Percentiles rank a stretch among this genome's conserved stretches.
These are phyloP conservation scores for Chimonanthus salicifolius DNA, from an alignment of 164 flowering plant genomes.

Conservation along the genomic window DNA sequence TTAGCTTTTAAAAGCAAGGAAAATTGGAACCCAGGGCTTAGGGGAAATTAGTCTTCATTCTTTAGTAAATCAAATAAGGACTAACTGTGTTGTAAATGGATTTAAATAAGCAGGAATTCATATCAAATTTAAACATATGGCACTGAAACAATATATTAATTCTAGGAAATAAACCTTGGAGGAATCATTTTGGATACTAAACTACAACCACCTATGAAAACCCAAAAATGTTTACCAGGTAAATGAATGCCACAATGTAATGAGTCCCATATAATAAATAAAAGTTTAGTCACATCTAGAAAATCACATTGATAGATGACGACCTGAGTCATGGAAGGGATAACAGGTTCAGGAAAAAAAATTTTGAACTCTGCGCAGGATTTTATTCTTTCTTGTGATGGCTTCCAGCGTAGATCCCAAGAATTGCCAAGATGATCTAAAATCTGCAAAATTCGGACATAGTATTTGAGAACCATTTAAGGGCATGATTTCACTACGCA, in stretches of 20 bases:
- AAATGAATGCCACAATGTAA: not conserved
- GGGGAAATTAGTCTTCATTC: too few species aligned
- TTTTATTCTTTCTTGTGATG: constrained; percentile 23
- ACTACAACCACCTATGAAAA: not conserved
- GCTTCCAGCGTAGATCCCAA: constrained; percentile 80
- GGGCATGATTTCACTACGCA: not conserved
- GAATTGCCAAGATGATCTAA: constrained; percentile 80
- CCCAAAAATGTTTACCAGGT: not conserved
- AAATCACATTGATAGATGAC: not conserved
- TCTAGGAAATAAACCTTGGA: too few species aligned
- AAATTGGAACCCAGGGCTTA: too few species aligned
- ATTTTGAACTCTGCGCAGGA: constrained; percentile 21
- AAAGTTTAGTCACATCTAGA: not conserved
- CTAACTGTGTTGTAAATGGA: too few species aligned
- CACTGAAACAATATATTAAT: too few species aligned
- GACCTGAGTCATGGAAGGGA: constrained; percentile 70
- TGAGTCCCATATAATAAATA: too few species aligned
- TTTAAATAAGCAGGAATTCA: too few species aligned
- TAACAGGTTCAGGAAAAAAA: constrained; percentile 33
- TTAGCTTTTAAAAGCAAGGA: too few species aligned
- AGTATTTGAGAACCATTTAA: constrained; percentile 1
- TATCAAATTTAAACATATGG: too few species aligned
- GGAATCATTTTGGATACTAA: too few species aligned
- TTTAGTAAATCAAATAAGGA: too few species aligned
- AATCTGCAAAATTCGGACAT: constrained; percentile 39